Evolutionary conservation across 176 grass and related monocot genomes (phyloP).

Genomic region (Avena eriantha): DNA sequence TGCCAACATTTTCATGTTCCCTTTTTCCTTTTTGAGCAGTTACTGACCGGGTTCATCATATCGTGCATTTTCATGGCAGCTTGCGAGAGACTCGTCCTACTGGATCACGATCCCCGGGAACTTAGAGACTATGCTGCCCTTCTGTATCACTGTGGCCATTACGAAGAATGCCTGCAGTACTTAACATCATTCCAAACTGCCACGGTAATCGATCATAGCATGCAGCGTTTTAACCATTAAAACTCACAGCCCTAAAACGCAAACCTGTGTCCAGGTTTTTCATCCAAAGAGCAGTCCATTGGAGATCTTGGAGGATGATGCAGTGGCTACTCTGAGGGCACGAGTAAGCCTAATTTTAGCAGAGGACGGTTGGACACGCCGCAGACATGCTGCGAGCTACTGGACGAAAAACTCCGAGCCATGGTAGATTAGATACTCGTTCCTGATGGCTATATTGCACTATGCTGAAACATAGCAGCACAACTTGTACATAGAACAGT

Average conservation of each 20-base stretch:
- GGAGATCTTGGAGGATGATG: slow-evolving; percentile 64
- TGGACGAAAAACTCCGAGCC: slow-evolving; percentile 79
- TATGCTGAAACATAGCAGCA: not conserved
- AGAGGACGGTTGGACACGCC: slow-evolving; percentile 76
- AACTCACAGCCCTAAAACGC: not conserved
- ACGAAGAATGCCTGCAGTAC: slow-evolving; percentile 75
- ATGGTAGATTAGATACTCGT: slow-evolving; percentile 61
- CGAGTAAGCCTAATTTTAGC: slow-evolving; percentile 68
- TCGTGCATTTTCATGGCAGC: slow-evolving; percentile 53
- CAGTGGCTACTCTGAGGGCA: slow-evolving; percentile 52
- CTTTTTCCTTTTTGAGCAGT: not conserved
- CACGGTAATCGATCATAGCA: slow-evolving; percentile 44
- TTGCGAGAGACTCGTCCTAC: slow-evolving; percentile 78
- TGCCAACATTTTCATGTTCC: not conserved
- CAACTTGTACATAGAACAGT: slow-evolving; percentile 28
- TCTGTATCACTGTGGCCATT: slow-evolving; percentile 89
- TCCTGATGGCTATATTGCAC: not conserved
- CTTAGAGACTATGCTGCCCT: slow-evolving; percentile 86
- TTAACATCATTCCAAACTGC: slow-evolving; percentile 59
- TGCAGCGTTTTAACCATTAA: not conserved
- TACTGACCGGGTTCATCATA: slow-evolving; percentile 5
- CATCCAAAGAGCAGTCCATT: slow-evolving; percentile 23
- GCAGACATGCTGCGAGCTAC: slow-evolving; percentile 46
- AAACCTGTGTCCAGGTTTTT: slow-evolving; percentile 37
- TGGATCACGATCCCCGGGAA: slow-evolving; percentile 50